These are phyloP conservation scores for Polychytrium aggregatum DNA, from an alignment of 192 early-diverging fungal genomes.

Conservation along the genomic window DNA sequence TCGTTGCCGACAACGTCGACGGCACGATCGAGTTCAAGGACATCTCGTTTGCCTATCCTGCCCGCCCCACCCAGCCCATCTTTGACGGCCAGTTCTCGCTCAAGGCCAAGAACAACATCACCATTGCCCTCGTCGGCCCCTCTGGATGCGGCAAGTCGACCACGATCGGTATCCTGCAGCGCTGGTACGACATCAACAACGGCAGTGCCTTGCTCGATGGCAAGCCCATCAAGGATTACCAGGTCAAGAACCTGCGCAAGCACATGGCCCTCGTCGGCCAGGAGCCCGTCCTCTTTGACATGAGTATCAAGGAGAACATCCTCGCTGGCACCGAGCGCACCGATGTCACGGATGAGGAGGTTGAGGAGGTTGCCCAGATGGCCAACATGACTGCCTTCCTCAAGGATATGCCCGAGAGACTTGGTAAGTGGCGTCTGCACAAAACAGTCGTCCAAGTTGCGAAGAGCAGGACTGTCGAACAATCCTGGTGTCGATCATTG, in stretches of 20 bases:
- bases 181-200: constrained; percentile 64
- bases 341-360: constrained; percentile 48
- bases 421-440: too few species aligned
- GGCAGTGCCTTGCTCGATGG: constrained; percentile 53
- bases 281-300: constrained; percentile 85
- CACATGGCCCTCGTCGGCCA: constrained; percentile 83
- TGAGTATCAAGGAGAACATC: constrained; percentile 83
- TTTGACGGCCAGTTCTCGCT: constrained; percentile 39
- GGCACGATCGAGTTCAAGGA: constrained; percentile 41
- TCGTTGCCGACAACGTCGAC: constrained; percentile 1
- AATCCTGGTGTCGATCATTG: too few species aligned
- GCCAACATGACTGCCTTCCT: constrained; percentile 69
- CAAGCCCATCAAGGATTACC: constrained; percentile 52
- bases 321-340: constrained; percentile 37
- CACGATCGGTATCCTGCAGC: constrained; percentile 50
- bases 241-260: constrained; percentile 52
- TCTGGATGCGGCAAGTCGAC: constrained; percentile 78
- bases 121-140: constrained; percentile 73
- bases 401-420: constrained; percentile 59
- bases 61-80: constrained; percentile 43
- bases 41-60: constrained; percentile 63
- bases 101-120: constrained; percentile 48
- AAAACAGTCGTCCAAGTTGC: too few species aligned
- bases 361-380: constrained; percentile 53
- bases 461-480: too few species aligned